phyloP scores from a whole-genome alignment of 148 eudicot genomes.

The Rhododendron vialii region DNA sequence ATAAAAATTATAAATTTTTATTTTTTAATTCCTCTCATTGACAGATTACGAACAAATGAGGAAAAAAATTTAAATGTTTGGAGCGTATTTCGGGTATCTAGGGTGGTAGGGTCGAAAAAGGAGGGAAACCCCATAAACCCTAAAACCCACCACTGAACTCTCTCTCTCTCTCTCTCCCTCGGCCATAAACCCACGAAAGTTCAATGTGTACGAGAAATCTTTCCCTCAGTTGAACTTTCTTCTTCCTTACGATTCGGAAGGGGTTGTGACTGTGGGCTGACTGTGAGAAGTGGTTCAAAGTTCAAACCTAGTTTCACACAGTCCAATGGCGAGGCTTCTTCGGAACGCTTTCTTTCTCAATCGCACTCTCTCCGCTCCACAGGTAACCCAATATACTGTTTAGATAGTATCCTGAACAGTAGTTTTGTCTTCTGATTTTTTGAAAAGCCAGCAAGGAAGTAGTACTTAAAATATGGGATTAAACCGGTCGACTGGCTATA shows the following conservation, averaged over 20 bases:
- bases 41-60: too few species aligned
- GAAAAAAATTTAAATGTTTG: too few species aligned
- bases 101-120: not conserved
- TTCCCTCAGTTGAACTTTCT: not conserved
- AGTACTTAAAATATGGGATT: not conserved
- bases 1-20: too few species aligned
- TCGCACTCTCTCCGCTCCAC: conserved; percentile 25
- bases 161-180: not conserved
- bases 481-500: too few species aligned
- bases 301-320: not conserved
- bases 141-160: not conserved
- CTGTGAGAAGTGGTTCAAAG: not conserved
- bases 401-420: not conserved
- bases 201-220: not conserved
- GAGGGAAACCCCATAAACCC: conserved; percentile 21
- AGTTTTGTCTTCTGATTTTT: not conserved
- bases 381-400: not conserved
- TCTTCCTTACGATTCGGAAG: not conserved
- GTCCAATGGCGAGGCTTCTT: conserved; percentile 48
- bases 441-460: not conserved
- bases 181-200: not conserved
- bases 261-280: not conserved
- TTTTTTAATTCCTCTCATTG: too few species aligned
- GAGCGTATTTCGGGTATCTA: not conserved
- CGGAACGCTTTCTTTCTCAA: conserved; percentile 32